Evolutionary conservation across 2,329 filamentous ascomycete species (phyloP).

Genomic region (Hypoxylon sp.): DNA sequence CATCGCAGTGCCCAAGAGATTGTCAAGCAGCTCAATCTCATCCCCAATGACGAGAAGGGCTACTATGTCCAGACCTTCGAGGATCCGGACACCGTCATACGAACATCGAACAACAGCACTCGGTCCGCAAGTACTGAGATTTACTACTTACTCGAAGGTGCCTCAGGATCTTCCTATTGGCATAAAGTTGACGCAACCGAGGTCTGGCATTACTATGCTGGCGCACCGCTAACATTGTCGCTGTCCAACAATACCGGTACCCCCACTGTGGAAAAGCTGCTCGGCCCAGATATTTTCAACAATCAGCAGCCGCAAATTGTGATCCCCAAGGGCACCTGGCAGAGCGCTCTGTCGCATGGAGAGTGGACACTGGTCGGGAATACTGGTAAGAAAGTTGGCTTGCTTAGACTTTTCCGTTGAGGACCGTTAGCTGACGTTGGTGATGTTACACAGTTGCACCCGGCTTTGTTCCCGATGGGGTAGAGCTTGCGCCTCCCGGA

Average conservation of each 20-base stretch:
- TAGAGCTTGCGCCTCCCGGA: slow-evolving; percentile 45
- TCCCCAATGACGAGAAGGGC: slow-evolving; percentile 63
- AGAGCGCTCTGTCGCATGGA: slow-evolving; percentile 60
- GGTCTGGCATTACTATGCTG: slow-evolving; percentile 68
- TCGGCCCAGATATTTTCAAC: slow-evolving; percentile 60
- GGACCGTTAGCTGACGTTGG: slow-evolving; percentile 1
- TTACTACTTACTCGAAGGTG: slow-evolving; percentile 63
- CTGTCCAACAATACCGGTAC: slow-evolving; percentile 60
- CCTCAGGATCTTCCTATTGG: slow-evolving; percentile 60
- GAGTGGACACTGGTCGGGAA: slow-evolving; percentile 64
- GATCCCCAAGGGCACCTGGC: slow-evolving; percentile 60
- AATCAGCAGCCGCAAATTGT: slow-evolving; percentile 60
- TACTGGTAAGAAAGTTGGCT: slow-evolving; percentile 46
- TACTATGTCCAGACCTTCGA: slow-evolving; percentile 64
- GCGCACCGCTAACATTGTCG: slow-evolving; percentile 62
- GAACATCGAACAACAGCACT: slow-evolving; percentile 41
- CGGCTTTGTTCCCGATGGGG: slow-evolving; percentile 47
- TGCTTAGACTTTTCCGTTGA: background rate
- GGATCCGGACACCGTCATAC: slow-evolving; percentile 51
- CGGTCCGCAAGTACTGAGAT: slow-evolving; percentile 65
- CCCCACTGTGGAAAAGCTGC: slow-evolving; percentile 52
- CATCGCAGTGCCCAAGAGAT: slow-evolving; percentile 59
- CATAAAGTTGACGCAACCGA: slow-evolving; percentile 65
- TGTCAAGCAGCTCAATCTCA: slow-evolving; percentile 59
- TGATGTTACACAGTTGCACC: slow-evolving; percentile 44